Percentiles rank a stretch among this genome's conserved stretches.
Conservation (phyloP, 352 stramenopile genomes). For the Albugo laibachii region DNA sequence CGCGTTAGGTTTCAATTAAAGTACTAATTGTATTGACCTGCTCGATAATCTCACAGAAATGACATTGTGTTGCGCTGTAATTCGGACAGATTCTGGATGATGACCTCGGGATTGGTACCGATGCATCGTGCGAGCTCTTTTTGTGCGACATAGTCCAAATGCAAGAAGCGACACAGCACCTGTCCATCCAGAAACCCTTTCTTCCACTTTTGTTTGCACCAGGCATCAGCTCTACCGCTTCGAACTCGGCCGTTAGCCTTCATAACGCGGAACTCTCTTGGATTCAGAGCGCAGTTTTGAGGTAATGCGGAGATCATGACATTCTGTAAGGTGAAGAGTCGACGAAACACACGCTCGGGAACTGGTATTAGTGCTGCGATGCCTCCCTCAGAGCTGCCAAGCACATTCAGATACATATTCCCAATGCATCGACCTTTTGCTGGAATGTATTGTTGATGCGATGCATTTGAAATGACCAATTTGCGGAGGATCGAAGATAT, state of each 20-base stretch:
- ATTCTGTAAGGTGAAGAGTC: conserved; percentile 75
- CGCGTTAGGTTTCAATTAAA: too few relatives aligned
- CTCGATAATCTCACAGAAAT: too few relatives aligned
- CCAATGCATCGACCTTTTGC: conserved; percentile 7
- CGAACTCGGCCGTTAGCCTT: conserved; percentile 41
- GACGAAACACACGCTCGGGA: conserved; percentile 60
- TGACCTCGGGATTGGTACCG: conserved; percentile 54
- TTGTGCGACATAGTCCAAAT: conserved; percentile 72
- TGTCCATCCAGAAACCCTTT: conserved; percentile 72
- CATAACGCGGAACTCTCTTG: conserved; percentile 62
- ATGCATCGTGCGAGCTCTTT: conserved; percentile 78
- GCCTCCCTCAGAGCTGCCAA: conserved; percentile 64
- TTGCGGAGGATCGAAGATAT: conserved; percentile 66
- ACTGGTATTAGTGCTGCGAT: conserved; percentile 56
- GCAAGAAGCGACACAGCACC: conserved; percentile 62
- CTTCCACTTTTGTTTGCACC: conserved; percentile 80
- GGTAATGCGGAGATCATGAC: conserved; percentile 79
- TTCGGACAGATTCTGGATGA: too few relatives aligned
- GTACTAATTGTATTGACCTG: too few relatives aligned
- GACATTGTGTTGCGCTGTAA: too few relatives aligned
- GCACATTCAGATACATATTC: conserved; percentile 44
- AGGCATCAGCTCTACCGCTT: conserved; percentile 46
- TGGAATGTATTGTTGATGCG: not conserved
- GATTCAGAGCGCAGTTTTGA: conserved; percentile 72
- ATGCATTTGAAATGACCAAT: conserved; percentile 12